Evolutionary conservation across 139 green algal species (phyloP).

Genomic region (Chlorella sp.): DNA sequence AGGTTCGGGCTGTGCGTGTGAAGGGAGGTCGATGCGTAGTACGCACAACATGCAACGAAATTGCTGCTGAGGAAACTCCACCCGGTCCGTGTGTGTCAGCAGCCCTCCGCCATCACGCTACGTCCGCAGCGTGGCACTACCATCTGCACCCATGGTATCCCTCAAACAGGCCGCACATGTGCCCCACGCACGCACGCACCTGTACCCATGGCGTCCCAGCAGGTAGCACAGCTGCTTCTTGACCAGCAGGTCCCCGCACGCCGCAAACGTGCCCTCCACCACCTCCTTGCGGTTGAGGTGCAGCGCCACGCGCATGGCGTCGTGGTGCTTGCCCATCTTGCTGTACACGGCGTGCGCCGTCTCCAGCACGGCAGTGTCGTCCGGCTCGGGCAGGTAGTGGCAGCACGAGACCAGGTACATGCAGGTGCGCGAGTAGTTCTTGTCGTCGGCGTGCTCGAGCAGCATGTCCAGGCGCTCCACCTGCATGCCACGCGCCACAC

Average conservation of each 20-base stretch:
- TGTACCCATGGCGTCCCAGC: slow-evolving; percentile 66
- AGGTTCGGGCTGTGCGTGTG: too few relatives aligned
- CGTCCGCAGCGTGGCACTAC: too few relatives aligned
- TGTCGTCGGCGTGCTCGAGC: slow-evolving; percentile 70
- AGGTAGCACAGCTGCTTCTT: slow-evolving; percentile 94
- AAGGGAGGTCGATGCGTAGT: too few relatives aligned
- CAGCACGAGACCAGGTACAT: slow-evolving; percentile 89
- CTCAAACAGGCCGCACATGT: too few relatives aligned
- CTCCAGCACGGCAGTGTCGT: slow-evolving; percentile 77
- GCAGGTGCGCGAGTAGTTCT: slow-evolving; percentile 85
- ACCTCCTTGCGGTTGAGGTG: slow-evolving; percentile 19
- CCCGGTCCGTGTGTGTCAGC: too few relatives aligned
- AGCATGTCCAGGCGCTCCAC: slow-evolving; percentile 81
- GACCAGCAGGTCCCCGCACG: slow-evolving; percentile 50
- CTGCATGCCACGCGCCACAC: too few relatives aligned
- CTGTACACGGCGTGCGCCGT: slow-evolving; percentile 79
- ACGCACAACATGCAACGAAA: too few relatives aligned
- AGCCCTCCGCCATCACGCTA: too few relatives aligned
- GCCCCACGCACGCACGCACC: background rate
- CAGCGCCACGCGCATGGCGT: slow-evolving; percentile 82
- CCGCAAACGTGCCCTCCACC: slow-evolving; percentile 54
- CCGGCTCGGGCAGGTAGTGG: slow-evolving; percentile 89
- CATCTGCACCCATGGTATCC: too few relatives aligned
- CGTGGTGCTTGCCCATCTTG: slow-evolving; percentile 57
- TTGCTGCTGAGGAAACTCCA: too few relatives aligned